These are phyloP conservation scores for Penicillium sp. DNA, from an alignment of 2,329 filamentous ascomycete species.

Conservation along the genomic window DNA sequence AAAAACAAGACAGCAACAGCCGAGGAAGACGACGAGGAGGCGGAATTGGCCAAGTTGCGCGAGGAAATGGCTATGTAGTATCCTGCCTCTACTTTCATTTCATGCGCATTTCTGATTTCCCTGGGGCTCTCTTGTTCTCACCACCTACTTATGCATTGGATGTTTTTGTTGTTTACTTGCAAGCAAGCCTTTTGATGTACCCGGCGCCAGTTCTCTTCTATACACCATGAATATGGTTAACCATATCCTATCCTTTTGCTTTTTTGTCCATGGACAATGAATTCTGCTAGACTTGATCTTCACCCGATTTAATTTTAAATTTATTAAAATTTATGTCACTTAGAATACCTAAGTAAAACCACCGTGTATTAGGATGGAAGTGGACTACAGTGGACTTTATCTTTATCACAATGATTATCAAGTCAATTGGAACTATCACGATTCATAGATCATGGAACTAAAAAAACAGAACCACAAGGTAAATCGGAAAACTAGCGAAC, in stretches of 20 bases:
- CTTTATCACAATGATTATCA: neutral
- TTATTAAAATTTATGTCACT: neutral
- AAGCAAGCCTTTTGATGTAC: slow-evolving; percentile 18
- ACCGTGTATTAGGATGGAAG: neutral
- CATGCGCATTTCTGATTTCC: neutral
- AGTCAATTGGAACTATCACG: neutral
- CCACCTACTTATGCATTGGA: slow-evolving; percentile 18
- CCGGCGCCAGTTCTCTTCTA: slow-evolving; percentile 11
- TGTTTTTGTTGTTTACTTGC: slow-evolving; percentile 10
- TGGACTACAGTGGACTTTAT: neutral
- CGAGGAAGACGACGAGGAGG: slow-evolving; percentile 93
- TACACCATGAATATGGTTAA: slow-evolving; percentile 16
- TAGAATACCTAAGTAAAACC: neutral
- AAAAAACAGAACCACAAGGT: neutral
- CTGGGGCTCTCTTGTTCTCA: neutral
- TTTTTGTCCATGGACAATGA: slow-evolving; percentile 1
- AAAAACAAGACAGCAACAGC: slow-evolving; percentile 49
- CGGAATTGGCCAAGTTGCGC: slow-evolving; percentile 86
- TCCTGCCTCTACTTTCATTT: neutral
- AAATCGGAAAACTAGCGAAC: neutral
- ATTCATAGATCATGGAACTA: neutral
- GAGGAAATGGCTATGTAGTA: slow-evolving; percentile 93
- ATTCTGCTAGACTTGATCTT: neutral
- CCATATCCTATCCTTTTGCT: neutral
- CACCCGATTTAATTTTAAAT: neutral